Conservation (phyloP, 2,329 filamentous ascomycete species). For the Dryadomyces quercivorus region DNA sequence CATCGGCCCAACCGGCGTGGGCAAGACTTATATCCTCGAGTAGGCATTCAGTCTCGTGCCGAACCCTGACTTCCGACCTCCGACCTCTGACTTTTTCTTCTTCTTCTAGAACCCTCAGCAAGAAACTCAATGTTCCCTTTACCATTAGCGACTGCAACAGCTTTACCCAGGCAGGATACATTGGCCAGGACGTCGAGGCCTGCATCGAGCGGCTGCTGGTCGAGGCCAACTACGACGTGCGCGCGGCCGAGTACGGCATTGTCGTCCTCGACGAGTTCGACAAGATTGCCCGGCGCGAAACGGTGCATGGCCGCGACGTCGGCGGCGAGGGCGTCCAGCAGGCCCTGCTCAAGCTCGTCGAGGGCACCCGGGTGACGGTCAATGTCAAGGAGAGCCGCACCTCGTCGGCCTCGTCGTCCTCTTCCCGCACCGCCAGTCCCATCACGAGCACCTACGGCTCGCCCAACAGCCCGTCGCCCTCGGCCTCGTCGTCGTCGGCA, state of each 20-base stretch:
- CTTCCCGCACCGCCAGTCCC: slow-evolving; percentile 37
- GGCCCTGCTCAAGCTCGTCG: slow-evolving; percentile 87
- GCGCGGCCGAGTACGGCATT: slow-evolving; percentile 78
- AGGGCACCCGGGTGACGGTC: slow-evolving; percentile 86
- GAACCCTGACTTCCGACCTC: no score
- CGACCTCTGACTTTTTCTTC: no score
- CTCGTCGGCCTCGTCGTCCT: slow-evolving; percentile 13
- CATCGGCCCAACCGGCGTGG: slow-evolving; percentile 85
- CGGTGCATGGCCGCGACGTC: slow-evolving; percentile 83
- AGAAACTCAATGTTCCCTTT: slow-evolving; percentile 88
- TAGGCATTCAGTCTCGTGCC: no score
- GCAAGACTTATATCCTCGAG: slow-evolving; percentile 88
- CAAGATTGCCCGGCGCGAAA: slow-evolving; percentile 85
- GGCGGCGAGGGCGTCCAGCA: slow-evolving; percentile 95
- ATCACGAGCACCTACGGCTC: slow-evolving; percentile 41
- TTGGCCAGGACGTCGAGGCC: slow-evolving; percentile 93
- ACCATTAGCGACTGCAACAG: slow-evolving; percentile 93
- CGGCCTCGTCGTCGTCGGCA: slow-evolving; percentile 18
- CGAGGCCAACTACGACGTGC: slow-evolving; percentile 79
- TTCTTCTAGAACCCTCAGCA: slow-evolving; percentile 73
- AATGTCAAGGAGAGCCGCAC: slow-evolving; percentile 67
- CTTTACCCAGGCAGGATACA: slow-evolving; percentile 93
- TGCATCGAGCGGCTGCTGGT: slow-evolving; percentile 85
- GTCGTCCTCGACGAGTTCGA: slow-evolving; percentile 96
- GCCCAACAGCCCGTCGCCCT: slow-evolving; percentile 25